phyloP scores from a whole-genome alignment of 2,329 filamentous ascomycete genomes.

The Alternaria novae-zelandiae region DNA sequence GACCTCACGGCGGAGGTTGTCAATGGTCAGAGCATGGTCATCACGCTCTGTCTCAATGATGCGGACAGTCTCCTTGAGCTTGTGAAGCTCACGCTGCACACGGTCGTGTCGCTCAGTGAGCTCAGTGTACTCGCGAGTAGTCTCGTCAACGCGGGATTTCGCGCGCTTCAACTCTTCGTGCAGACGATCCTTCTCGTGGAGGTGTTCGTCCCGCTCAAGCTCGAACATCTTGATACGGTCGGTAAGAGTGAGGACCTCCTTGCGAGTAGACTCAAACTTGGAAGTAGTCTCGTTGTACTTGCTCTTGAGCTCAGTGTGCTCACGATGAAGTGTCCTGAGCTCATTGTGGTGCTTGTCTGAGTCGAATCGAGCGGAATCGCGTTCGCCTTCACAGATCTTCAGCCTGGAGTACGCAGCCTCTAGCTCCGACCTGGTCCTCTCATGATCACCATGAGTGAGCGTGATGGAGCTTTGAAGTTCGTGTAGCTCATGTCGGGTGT shows the following conservation, averaged over 20 bases:
- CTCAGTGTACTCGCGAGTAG: constrained; percentile 28
- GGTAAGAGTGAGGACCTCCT: constrained; percentile 25
- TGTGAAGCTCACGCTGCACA: constrained; percentile 27
- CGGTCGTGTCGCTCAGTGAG: constrained; percentile 31
- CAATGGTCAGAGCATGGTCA: constrained; percentile 26
- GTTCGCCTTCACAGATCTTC: constrained; percentile 25
- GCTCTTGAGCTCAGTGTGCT: constrained; percentile 35
- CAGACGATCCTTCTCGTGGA: constrained; percentile 33
- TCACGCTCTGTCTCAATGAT: constrained; percentile 29
- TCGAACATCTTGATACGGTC: constrained; percentile 33
- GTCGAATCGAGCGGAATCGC: constrained; percentile 27
- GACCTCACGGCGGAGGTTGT: constrained; percentile 29
- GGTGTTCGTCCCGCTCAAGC: constrained; percentile 29
- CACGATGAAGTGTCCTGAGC: constrained; percentile 24
- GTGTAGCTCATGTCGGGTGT: constrained; percentile 22
- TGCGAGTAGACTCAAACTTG: constrained; percentile 30
- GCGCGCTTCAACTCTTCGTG: constrained; percentile 31
- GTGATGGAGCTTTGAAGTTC: constrained; percentile 18
- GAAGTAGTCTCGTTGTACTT: constrained; percentile 21
- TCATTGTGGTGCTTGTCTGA: constrained; percentile 31
- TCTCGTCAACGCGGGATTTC: constrained; percentile 25
- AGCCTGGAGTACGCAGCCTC: constrained; percentile 23
- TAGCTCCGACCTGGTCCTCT: constrained; percentile 26
- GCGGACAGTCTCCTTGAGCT: constrained; percentile 29
- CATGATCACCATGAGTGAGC: constrained; percentile 17